Base-by-base conservation (phyloP, 2,329 filamentous ascomycete genomes). In the Cladosporium velox region DNA sequence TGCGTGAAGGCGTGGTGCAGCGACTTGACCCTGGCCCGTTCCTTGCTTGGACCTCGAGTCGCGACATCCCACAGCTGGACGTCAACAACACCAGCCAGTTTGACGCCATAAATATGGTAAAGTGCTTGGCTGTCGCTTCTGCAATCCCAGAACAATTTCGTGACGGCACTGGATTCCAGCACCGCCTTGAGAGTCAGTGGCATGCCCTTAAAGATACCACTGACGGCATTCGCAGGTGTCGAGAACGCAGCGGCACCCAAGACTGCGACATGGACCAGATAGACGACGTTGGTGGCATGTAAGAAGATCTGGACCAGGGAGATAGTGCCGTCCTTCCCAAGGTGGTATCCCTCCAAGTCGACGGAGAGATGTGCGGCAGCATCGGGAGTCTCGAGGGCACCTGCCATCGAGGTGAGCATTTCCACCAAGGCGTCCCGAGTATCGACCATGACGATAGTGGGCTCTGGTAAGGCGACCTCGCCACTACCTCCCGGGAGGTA, bases 61-160 rank as follows among this genome's bases (percentile, higher is more conserved):
- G 80, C 83, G 11, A 81, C 69, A 70, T 87, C 84, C 79, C 87
- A 83, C 0, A 88, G 77, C 69, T 88, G 85, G 0, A 88, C 66
- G 68, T 88, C 84, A 2, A 80, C 67, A 7, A 87, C 70, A 0
- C 83, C 80, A 0, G 69, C 65, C 0, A 87, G 70, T 0, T 65
- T 30, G 67, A 88, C 77, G 0, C 71, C 38, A 66, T 77, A 86
- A 38, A 80, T 81, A 55, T 51, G 71, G 69, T 78, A 84, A 0
- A 88, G 73, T 0, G 85, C 84, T 68, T 87, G 82, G 0, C 85
- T 84, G 68, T 87, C 84, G 67, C 83, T 84, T 1, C 85, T 82
- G 12, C 87, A 78, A 66, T 88, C 85, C 68, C 86, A 87, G 66
- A 88, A 79, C 32, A 83, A 81, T 69, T 88, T 88, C 0, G 75